phyloP scores from a whole-genome alignment of 83 land plant genomes.

The Picea mariana region DNA sequence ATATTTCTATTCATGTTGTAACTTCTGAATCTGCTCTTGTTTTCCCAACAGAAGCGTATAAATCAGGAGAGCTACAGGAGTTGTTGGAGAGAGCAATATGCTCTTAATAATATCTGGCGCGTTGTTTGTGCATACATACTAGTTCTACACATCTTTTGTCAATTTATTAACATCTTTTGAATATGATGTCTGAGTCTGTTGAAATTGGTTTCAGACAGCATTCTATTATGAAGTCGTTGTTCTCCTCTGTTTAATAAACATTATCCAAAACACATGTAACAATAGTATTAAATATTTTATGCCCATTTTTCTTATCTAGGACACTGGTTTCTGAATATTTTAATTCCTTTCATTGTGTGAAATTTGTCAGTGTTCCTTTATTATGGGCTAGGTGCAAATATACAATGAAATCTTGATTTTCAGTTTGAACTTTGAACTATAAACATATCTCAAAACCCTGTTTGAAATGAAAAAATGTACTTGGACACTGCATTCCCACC shows the following conservation, averaged over 20 bases:
- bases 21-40: not conserved
- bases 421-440: no score
- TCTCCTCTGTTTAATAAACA: not conserved
- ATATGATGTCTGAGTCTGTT: not conserved
- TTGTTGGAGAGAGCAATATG: conserved; percentile 83
- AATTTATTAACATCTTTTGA: not conserved
- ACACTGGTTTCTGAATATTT: not conserved
- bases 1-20: not conserved
- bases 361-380: not conserved
- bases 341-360: not conserved
- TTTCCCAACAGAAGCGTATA: conserved; percentile 69
- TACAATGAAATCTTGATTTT: not conserved
- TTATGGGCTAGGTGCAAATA: not conserved
- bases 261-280: not conserved
- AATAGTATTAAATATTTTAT: not conserved
- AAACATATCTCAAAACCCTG: no score
- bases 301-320: not conserved
- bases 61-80: conserved; percentile 87
- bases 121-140: not conserved
- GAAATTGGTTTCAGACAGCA: not conserved
- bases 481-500: no score
- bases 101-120: conserved; percentile 25
- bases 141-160: conserved; percentile 4
- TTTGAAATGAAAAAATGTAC: no score
- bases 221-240: not conserved